phyloP scores from a whole-genome alignment of 2,329 filamentous ascomycete genomes.

The Zymoseptoria passerinii region DNA sequence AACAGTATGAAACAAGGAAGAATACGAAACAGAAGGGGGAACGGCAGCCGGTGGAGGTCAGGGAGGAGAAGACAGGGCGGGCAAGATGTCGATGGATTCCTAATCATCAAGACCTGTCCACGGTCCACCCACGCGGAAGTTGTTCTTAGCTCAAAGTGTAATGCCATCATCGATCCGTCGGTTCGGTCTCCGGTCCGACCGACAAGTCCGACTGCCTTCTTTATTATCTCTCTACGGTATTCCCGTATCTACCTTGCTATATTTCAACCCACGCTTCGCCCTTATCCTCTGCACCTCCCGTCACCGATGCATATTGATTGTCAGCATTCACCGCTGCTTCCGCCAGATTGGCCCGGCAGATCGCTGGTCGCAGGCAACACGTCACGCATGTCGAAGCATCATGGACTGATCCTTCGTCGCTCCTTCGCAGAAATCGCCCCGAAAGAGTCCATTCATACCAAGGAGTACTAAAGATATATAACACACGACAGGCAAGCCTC shows the following conservation, averaged over 20 bases:
- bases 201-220: background rate
- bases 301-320: background rate
- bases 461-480: background rate
- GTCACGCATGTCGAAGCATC: background rate
- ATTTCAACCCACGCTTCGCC: background rate
- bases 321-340: background rate
- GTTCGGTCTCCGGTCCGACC: background rate
- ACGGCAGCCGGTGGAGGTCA: background rate
- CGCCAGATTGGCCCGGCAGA: background rate
- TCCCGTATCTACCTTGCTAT: background rate
- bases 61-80: background rate
- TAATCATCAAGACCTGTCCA: background rate
- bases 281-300: background rate
- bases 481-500: constrained; percentile 2
- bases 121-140: background rate
- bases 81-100: background rate
- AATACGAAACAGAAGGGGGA: background rate
- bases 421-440: background rate
- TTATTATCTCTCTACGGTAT: too few species aligned
- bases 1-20: background rate
- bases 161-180: background rate
- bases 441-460: background rate
- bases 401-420: background rate
- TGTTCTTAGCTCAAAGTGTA: background rate
- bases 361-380: background rate